Conservation (phyloP, 495 filamentous ascomycete genomes). For the Hypoxylon subgilvum region DNA sequence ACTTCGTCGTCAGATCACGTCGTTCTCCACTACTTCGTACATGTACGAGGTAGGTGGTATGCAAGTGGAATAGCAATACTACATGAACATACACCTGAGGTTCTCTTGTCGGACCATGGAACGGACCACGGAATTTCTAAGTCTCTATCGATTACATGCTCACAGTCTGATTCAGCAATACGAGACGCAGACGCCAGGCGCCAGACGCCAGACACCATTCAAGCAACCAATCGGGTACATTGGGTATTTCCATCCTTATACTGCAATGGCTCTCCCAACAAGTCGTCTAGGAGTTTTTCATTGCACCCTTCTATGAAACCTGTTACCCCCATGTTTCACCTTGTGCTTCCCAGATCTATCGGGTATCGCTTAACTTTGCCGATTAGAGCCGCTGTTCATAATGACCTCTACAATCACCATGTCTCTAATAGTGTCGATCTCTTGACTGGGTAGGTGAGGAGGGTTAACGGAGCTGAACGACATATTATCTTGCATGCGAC, state of each 20-base stretch:
- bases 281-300: background rate
- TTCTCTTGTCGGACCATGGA: too few relatives aligned
- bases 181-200: too few relatives aligned
- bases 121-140: background rate
- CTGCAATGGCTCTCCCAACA: background rate
- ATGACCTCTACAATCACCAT: background rate
- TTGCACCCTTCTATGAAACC: constrained; percentile 24
- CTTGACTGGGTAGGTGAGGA: too few relatives aligned
- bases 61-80: too few relatives aligned
- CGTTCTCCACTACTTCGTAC: too few relatives aligned
- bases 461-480: too few relatives aligned
- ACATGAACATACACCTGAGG: too few relatives aligned
- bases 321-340: constrained; percentile 4
- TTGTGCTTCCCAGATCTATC: constrained; percentile 1
- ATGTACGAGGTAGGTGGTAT: too few relatives aligned
- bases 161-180: too few relatives aligned
- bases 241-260: constrained; percentile 15
- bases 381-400: background rate
- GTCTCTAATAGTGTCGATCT: too few relatives aligned
- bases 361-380: background rate
- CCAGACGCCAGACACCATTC: constrained; percentile 16
- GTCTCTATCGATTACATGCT: constrained; percentile 5
- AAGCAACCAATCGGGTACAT: constrained; percentile 16
- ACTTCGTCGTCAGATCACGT: too few relatives aligned
- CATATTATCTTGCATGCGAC: too few relatives aligned